phyloP scores from a whole-genome alignment of 192 early-diverging fungal genomes.

The Cladochytrium replicatum region DNA sequence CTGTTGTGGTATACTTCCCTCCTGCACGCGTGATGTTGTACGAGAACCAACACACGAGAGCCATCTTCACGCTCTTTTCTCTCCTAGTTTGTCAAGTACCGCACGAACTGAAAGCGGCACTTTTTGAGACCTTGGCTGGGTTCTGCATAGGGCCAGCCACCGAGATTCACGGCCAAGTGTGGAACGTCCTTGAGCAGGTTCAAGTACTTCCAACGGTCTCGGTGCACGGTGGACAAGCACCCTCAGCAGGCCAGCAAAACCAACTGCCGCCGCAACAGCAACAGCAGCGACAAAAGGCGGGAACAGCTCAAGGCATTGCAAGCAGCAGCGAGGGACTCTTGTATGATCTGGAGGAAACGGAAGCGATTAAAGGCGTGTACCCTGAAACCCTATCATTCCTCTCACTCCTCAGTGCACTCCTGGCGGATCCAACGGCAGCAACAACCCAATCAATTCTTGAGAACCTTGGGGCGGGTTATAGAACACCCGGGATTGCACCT shows the following conservation, averaged over 20 bases:
- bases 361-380: conserved; percentile 65
- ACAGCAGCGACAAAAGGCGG: conserved; percentile 3
- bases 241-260: conserved; percentile 8
- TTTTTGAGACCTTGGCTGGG: conserved; percentile 69
- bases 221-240: conserved; percentile 11
- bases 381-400: conserved; percentile 82
- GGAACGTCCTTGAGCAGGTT: conserved; percentile 68
- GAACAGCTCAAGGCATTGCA: background rate
- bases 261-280: conserved; percentile 16
- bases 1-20: conserved; percentile 69
- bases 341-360: conserved; percentile 76
- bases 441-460: conserved; percentile 39
- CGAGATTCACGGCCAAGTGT: conserved; percentile 62
- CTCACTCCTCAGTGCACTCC: conserved; percentile 55
- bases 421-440: conserved; percentile 20
- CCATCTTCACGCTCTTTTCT: conserved; percentile 61
- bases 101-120: conserved; percentile 67
- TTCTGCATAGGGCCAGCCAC: conserved; percentile 61
- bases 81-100: conserved; percentile 73
- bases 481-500: conserved; percentile 62
- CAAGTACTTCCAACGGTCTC: conserved; percentile 44
- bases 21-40: conserved; percentile 57
- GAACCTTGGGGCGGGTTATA: conserved; percentile 53
- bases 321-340: conserved; percentile 39
- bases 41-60: conserved; percentile 56